Conservation (phyloP, 208 protist genomes). For the Trypanosomatidae sp. region DNA sequence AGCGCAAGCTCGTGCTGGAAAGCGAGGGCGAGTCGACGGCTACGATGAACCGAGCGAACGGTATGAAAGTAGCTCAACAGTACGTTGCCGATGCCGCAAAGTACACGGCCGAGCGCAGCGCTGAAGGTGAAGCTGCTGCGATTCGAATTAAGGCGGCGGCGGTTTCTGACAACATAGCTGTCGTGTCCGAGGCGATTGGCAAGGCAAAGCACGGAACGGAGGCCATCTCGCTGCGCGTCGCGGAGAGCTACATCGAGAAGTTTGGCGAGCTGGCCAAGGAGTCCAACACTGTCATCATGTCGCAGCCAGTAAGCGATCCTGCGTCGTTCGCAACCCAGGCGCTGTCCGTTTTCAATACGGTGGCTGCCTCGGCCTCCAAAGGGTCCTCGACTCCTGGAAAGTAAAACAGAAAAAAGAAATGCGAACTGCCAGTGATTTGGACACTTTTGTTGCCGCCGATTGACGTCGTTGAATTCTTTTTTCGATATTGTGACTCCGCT, state of each 20-base stretch:
- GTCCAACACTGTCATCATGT: constrained; percentile 95
- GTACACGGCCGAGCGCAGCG: constrained; percentile 53
- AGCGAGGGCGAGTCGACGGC: constrained; percentile 92
- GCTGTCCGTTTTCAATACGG: constrained; percentile 74
- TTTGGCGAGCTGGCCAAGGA: constrained; percentile 92
- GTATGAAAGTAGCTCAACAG: constrained; percentile 79
- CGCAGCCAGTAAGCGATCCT: constrained; percentile 88
- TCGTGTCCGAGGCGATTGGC: constrained; percentile 51
- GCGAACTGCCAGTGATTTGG: neutral
- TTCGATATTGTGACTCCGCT: too few species aligned
- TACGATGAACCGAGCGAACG: constrained; percentile 90
- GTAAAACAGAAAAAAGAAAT: too few species aligned
- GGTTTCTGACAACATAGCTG: constrained; percentile 63
- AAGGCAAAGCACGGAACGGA: constrained; percentile 42
- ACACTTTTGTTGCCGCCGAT: neutral
- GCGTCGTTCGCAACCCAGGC: constrained; percentile 92
- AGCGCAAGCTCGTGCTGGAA: constrained; percentile 94
- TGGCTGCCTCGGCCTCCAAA: constrained; percentile 44
- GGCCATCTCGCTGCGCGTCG: constrained; percentile 89
- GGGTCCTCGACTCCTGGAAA: constrained; percentile 2
- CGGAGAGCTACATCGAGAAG: constrained; percentile 91
- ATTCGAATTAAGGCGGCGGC: constrained; percentile 59
- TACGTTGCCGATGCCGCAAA: constrained; percentile 87
- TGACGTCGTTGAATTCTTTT: too few species aligned
- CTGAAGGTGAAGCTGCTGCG: constrained; percentile 34